Percentiles rank a stretch among this genome's conserved stretches.
phyloP scores from a whole-genome alignment of 768 basidiomycete genomes.

The Amanita phalloides region DNA sequence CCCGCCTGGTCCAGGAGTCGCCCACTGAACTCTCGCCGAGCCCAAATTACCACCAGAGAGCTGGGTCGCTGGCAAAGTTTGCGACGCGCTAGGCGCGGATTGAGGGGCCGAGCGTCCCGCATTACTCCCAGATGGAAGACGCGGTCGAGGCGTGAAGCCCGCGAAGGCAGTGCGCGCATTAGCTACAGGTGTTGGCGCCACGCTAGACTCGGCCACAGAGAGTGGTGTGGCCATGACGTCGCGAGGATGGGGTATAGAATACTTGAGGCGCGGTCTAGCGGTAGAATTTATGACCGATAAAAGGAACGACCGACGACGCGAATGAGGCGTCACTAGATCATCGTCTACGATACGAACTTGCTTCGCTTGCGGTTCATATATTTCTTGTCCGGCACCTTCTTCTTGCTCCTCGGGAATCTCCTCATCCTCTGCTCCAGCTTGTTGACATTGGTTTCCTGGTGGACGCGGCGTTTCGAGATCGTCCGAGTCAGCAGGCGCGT shows the following conservation, averaged over 20 bases:
- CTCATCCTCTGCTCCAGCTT: conserved; percentile 11
- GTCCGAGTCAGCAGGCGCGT: conserved; percentile 32
- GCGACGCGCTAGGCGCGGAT: conserved; percentile 23
- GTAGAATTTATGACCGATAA: conserved; percentile 80
- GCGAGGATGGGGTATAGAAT: conserved; percentile 40
- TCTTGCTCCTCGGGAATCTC: conserved; percentile 8
- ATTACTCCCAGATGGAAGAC: conserved; percentile 18
- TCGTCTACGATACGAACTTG: conserved; percentile 15
- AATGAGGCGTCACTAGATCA: conserved; percentile 55
- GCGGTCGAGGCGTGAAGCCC: conserved; percentile 54
- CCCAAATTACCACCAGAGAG: background rate
- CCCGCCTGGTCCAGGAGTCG: background rate
- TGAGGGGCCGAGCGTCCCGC: conserved; percentile 35
- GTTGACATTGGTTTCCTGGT: conserved; percentile 9
- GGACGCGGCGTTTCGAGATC: conserved; percentile 28
- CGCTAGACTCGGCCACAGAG: conserved; percentile 25
- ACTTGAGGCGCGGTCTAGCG: conserved; percentile 57
- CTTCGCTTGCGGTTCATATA: background rate
- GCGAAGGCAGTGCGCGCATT: conserved; percentile 45
- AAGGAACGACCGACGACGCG: conserved; percentile 72
- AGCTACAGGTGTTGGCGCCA: conserved; percentile 17
- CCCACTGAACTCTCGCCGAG: background rate
- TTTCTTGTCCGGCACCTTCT: conserved; percentile 17
- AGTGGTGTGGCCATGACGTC: conserved; percentile 22
- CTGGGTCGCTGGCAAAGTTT: conserved; percentile 12